Base-by-base conservation (phyloP, 306 rosid genomes). In the Pterocarpus santalinus region DNA sequence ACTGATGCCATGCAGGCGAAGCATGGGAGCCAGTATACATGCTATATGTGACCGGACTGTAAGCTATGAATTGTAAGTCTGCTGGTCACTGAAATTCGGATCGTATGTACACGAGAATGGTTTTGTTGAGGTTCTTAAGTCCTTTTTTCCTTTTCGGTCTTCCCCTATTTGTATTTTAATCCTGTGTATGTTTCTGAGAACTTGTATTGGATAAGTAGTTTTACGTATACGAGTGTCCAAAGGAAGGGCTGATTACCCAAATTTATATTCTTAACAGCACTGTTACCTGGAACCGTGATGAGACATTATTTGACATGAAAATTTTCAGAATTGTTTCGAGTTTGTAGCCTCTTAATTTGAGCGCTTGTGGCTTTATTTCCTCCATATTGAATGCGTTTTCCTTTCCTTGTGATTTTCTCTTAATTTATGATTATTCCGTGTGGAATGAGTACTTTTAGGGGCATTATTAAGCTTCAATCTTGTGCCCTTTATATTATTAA, bases 1-100 rank as follows among this genome's bases (percentile, higher is more conserved):
- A 62, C 35, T 60, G 80, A 78, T 73, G 70, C 46, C 81, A 41
- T 67, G 70, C 83, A 28, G 70, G 81, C 77, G 39, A 55, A 73
- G 61, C 69, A 4, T 61, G 52, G 73, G 67, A 32, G 65, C 47
- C 52, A 22, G 49, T 36, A 65, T 43, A 39, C 30, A 55, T 22
- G 72, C 17, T 64, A 63, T 35, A 64, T 72, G 38, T 64, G 53
- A 80, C 69, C 69, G 49, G 53, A 77, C 62, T 72, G 55, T 64
- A 39, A 33, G 69, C 69, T 51, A 55, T 62, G 52, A 84, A 39
- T 69, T 65, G 65, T 44, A 22, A 22, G 28, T 22, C 15, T 36
- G 8, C 53, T 64, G 61, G 63, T 63, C 35, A 36, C 5, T 78
- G 32, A 72, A 63, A 77, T 66, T 64, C 39, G 13, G 12, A 47